Evolutionary conservation across 1,284 basidiomycete genomes (phyloP), one percentile per base, ranked within the genome.

Genomic region (Apiotrichum veenhuisii): DNA sequence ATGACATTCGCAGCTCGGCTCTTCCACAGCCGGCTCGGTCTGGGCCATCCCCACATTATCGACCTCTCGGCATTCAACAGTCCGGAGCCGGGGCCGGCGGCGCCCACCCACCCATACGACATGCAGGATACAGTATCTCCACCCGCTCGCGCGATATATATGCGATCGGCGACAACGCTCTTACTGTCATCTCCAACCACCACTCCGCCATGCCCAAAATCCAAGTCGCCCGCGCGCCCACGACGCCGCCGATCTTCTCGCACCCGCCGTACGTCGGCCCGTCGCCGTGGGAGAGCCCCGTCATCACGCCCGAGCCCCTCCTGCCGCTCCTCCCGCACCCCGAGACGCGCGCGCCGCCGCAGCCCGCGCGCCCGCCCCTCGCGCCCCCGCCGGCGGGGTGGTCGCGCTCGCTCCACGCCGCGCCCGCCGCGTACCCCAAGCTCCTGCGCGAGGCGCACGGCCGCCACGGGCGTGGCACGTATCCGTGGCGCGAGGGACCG

Each of bases 401-500:
- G 69, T 71, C 64, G 18, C 65, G 81, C 11, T 82, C 82, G 1
- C 86, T 86, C 0, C 89, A 92, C 66, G 70, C 90, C 43, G 74
- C 89, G 25, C 87, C 88, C 0, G 85, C 86, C 8, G 84, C 86
- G 2, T 83, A 83, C 66, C 83, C 88, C 5, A 81, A 87, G 17
- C 50, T 48, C 33, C 52, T 59, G 23, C 45, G 43, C 30, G 55
- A 65, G 25, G 15, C 80, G 80, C 27, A 68, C 68, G 55, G 63
- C 44, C 22, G 38, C 47, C 56, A 64, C 59, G 50, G 33, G 59
- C 56, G 57, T 50, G 37, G 26, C 55, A 62, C 57, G 46, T 51
- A 45, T 33, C 62, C 62, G 17, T 69, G 55, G 56, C 50, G 52
- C 41, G 43, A 43, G 26, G 59, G 17, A 12, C 36, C 52, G 7